Conservation (phyloP, 2,329 filamentous ascomycete genomes). For the Ceratocystis smalleyi region DNA sequence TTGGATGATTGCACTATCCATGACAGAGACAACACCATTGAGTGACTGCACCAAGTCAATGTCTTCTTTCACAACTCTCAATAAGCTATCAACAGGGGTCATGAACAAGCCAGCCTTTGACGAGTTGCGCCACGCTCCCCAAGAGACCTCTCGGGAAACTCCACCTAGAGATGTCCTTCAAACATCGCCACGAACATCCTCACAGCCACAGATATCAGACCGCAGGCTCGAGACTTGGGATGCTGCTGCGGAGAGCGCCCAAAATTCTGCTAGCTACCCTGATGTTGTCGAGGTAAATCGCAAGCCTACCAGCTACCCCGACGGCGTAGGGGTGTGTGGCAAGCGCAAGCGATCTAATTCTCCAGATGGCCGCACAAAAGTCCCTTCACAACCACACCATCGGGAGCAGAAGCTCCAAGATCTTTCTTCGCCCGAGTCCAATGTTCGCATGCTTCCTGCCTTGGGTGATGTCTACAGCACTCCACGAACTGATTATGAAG, state of each 20-base stretch:
- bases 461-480: constrained; percentile 27
- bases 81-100: constrained; percentile 27
- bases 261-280: constrained; percentile 12
- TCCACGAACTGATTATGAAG: constrained; percentile 30
- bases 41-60: constrained; percentile 22
- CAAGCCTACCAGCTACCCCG: constrained; percentile 9
- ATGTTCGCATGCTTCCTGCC: constrained; percentile 5
- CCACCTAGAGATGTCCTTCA: constrained; percentile 7
- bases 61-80: constrained; percentile 39
- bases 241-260: constrained; percentile 10
- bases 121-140: constrained; percentile 8
- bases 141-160: constrained; percentile 8
- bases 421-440: constrained; percentile 5
- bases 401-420: constrained; percentile 23
- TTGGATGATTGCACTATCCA: constrained; percentile 1
- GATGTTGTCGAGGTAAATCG: constrained; percentile 29
- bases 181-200: constrained; percentile 5
- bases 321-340: constrained; percentile 28
- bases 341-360: constrained; percentile 60
- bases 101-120: constrained; percentile 18
- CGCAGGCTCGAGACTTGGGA: constrained; percentile 14
- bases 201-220: constrained; percentile 8
- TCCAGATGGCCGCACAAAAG: constrained; percentile 32
- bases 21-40: background rate
- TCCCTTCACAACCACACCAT: constrained; percentile 24